phyloP scores from a whole-genome alignment of 2,329 filamentous ascomycete species.

The Aspergillus melleus region DNA sequence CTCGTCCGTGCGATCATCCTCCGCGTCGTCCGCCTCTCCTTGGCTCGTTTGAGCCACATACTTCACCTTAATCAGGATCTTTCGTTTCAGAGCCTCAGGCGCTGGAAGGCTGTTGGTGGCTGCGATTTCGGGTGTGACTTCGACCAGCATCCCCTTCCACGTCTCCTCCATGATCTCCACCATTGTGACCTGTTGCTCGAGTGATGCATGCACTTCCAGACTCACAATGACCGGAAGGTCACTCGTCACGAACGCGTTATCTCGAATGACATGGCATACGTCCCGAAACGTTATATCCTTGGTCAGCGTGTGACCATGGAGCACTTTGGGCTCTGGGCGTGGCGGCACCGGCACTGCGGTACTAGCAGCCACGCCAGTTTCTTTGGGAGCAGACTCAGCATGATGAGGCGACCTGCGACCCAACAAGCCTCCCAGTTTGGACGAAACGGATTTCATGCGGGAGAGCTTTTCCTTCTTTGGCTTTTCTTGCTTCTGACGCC shows the following conservation, averaged over 20 bases:
- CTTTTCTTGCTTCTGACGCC: constrained; percentile 23
- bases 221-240: constrained; percentile 86
- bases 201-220: constrained; percentile 82
- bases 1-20: constrained; percentile 16
- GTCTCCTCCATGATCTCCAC: constrained; percentile 90
- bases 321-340: constrained; percentile 72
- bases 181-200: constrained; percentile 85
- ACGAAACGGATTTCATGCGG: constrained; percentile 19
- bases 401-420: constrained; percentile 18
- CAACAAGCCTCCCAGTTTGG: constrained; percentile 24
- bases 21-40: constrained; percentile 25
- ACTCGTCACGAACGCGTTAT: constrained; percentile 74
- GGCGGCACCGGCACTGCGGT: constrained; percentile 10
- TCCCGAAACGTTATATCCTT: constrained; percentile 82
- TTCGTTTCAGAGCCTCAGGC: constrained; percentile 70
- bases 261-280: constrained; percentile 76
- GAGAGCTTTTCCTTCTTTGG: constrained; percentile 17
- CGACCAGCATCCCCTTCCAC: constrained; percentile 75
- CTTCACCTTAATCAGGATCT: constrained; percentile 84
- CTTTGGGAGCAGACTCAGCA: neutral
- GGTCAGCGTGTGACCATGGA: constrained; percentile 85
- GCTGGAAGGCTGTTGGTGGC: constrained; percentile 59
- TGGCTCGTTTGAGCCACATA: constrained; percentile 53
- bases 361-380: neutral
- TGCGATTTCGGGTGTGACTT: constrained; percentile 59